Conservation (phyloP, 352 stramenopile species). For the Globisporangium nodosum region DNA sequence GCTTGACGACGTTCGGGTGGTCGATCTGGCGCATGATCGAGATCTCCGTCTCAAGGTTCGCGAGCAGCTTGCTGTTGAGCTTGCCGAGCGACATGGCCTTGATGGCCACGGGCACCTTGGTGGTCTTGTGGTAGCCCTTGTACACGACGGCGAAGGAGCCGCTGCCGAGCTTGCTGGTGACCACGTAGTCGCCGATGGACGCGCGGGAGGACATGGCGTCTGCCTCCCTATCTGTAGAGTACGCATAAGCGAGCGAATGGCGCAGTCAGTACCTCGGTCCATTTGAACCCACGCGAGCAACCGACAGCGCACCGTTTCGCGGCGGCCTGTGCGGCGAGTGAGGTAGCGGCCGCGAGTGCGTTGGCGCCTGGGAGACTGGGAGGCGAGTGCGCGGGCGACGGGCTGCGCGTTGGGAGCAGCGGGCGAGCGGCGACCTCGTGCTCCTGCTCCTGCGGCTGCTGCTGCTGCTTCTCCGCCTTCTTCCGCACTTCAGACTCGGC, state of each 20-base stretch:
- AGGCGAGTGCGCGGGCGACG: too few species aligned
- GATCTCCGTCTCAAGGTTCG: constrained; percentile 97
- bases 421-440: too few species aligned
- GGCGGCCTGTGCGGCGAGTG: background rate
- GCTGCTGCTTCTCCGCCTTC: background rate
- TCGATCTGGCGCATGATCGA: constrained; percentile 93
- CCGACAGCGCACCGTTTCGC: background rate
- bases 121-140: constrained; percentile 74
- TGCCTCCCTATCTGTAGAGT: background rate
- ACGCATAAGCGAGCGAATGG: background rate
- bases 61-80: constrained; percentile 93
- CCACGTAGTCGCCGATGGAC: constrained; percentile 81
- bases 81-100: constrained; percentile 93
- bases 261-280: background rate
- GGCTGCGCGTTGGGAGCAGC: too few species aligned
- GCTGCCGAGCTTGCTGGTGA: constrained; percentile 88
- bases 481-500: background rate
- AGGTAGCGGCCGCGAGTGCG: too few species aligned
- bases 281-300: background rate
- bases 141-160: constrained; percentile 92
- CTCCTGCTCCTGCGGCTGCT: too few species aligned
- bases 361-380: too few species aligned
- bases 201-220: constrained; percentile 25
- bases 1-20: constrained; percentile 95
- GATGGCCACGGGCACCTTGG: constrained; percentile 84